Percentiles rank a stretch among this genome's conserved stretches.
These are phyloP conservation scores for Monascus ruber DNA, from an alignment of 2,329 filamentous ascomycete species.

Conservation along the genomic window DNA sequence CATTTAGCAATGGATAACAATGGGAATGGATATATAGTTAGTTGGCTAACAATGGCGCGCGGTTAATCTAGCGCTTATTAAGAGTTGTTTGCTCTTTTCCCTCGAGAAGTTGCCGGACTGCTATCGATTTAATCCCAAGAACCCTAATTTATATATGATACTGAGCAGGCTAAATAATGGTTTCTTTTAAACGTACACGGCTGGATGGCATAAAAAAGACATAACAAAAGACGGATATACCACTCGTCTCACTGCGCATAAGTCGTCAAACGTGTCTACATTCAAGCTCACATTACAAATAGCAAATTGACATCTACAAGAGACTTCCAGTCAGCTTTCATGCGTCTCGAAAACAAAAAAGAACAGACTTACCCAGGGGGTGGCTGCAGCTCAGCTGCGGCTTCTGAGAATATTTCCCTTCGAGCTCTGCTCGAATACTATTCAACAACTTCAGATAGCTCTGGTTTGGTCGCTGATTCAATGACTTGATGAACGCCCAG, in stretches of 20 bases:
- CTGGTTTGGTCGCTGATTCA: slow-evolving; percentile 85
- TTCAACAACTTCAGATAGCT: slow-evolving; percentile 92
- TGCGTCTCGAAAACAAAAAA: slow-evolving; percentile 4
- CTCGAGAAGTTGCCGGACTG: neutral
- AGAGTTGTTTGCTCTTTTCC: neutral
- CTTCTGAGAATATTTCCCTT: slow-evolving; percentile 84
- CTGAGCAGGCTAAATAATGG: neutral
- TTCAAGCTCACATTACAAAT: slow-evolving; percentile 49
- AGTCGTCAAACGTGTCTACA: neutral
- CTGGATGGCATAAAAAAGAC: neutral
- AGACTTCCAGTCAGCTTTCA: slow-evolving; percentile 2
- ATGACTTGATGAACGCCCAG: slow-evolving; percentile 82
- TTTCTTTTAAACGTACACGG: neutral
- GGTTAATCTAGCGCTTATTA: neutral
- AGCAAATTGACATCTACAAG: slow-evolving; percentile 49
- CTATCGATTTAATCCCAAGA: neutral
- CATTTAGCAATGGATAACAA: neutral
- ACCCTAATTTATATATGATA: neutral
- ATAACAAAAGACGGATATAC: neutral
- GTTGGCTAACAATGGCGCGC: no score
- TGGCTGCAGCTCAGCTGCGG: slow-evolving; percentile 95
- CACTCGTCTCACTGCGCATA: neutral
- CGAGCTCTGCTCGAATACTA: slow-evolving; percentile 78
- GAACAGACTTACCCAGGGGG: slow-evolving; percentile 62
- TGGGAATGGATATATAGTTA: neutral